These are phyloP conservation scores for Gilbertella persicaria DNA, from an alignment of 371 early-diverging fungal species.

Conservation along the genomic window DNA sequence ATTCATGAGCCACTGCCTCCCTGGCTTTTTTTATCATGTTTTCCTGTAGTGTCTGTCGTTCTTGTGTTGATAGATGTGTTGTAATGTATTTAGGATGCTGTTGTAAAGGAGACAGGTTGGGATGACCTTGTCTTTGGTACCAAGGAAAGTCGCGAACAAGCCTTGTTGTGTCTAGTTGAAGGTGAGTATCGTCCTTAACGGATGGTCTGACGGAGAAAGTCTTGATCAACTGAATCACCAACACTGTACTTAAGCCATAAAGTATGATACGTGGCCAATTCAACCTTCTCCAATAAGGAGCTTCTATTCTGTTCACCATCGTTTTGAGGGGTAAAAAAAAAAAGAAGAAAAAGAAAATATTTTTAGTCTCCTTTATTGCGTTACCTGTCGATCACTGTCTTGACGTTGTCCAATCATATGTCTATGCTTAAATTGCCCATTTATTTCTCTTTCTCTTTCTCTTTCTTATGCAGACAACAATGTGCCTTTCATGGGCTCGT, in stretches of 20 bases:
- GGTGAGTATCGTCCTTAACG: too few species aligned
- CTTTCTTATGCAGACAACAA: too few species aligned
- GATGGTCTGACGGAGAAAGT: not conserved
- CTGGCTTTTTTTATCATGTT: slow-evolving; percentile 8
- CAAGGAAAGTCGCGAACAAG: slow-evolving; percentile 8
- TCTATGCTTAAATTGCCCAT: too few species aligned
- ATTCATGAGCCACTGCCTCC: not conserved
- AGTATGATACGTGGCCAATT: not conserved
- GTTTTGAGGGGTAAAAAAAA: too few species aligned
- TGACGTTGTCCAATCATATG: too few species aligned
- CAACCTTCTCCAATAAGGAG: not conserved
- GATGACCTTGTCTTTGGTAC: slow-evolving; percentile 12
- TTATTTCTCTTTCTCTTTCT: too few species aligned
- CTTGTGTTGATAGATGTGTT: slow-evolving; percentile 7
- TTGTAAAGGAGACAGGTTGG: slow-evolving; percentile 1
- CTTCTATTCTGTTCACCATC: too few species aligned
- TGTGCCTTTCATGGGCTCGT: not conserved
- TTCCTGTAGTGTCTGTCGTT: slow-evolving; percentile 10
- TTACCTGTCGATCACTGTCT: too few species aligned
- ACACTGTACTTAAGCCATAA: not conserved
- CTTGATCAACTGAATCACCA: not conserved
- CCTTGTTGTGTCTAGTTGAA: not conserved
- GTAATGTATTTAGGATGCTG: slow-evolving; percentile 6
- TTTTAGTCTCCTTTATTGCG: too few species aligned
- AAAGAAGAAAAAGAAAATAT: too few species aligned